Evolutionary conservation across 805 yeast genomes (phyloP).

Genomic region (Tetrapisispora nanseiensis): DNA sequence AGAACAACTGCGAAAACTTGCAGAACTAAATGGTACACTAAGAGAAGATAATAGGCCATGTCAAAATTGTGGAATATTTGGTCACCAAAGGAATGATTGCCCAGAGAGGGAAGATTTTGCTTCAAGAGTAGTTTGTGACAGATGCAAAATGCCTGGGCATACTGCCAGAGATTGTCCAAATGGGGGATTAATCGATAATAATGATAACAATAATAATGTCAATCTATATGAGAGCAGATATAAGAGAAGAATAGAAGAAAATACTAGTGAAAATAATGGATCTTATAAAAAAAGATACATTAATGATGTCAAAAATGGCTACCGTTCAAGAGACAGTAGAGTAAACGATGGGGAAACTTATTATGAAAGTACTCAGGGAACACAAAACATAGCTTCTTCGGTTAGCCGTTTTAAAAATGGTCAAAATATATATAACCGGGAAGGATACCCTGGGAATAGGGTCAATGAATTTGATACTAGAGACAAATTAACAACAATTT

Average conservation of each 20-base stretch:
- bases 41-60: constrained; percentile 69
- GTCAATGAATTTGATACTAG: no score
- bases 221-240: background rate
- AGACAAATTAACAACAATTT: no score
- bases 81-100: constrained; percentile 58
- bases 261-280: background rate
- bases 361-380: background rate
- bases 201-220: background rate
- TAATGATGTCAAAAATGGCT: background rate
- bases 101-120: constrained; percentile 44
- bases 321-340: constrained; percentile 1
- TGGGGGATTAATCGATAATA: no score
- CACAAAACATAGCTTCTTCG: no score
- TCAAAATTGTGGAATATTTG: constrained; percentile 53
- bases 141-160: constrained; percentile 80
- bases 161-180: constrained; percentile 72
- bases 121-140: constrained; percentile 54
- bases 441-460: no score
- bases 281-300: background rate
- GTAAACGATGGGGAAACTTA: background rate
- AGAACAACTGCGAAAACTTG: constrained; percentile 83
- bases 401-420: background rate
- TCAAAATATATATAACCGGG: no score
- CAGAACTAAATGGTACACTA: constrained; percentile 87
- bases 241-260: background rate